Conservation (phyloP, 2,329 filamentous ascomycete genomes). For the Dothistroma pini region DNA sequence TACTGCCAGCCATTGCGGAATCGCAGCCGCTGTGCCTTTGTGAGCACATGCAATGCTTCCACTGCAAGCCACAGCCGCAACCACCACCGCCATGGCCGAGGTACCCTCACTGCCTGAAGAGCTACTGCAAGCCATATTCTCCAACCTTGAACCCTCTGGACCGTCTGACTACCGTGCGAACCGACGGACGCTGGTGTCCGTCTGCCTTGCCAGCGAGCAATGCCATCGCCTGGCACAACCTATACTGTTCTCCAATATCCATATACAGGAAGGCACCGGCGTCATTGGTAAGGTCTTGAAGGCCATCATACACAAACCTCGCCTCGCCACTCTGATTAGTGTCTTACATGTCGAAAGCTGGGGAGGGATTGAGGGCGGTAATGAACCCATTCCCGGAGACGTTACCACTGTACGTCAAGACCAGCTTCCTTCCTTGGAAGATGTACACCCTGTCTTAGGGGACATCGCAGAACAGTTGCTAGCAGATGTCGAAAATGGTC, state of each 20-base stretch:
- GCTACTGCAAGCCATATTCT: constrained; percentile 11
- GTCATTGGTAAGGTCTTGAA: neutral
- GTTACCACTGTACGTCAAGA: neutral
- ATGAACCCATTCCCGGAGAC: neutral
- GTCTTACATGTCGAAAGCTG: neutral
- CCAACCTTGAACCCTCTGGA: constrained; percentile 1
- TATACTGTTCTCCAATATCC: constrained; percentile 4
- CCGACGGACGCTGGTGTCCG: neutral
- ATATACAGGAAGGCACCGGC: neutral
- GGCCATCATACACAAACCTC: neutral
- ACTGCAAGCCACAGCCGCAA: neutral
- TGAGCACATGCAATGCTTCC: too few relatives aligned
- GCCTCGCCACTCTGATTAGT: neutral
- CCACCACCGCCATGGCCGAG: neutral
- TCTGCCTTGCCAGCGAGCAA: constrained; percentile 9
- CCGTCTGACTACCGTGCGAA: neutral
- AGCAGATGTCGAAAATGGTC: neutral
- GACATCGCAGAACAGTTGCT: neutral
- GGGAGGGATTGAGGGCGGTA: neutral
- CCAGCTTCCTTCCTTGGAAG: neutral
- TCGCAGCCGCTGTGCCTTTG: neutral
- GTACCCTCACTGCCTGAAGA: constrained; percentile 10
- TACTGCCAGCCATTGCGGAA: too few relatives aligned
- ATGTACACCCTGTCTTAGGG: neutral
- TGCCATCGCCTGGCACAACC: constrained; percentile 11